phyloP scores from a whole-genome alignment of 192 early-diverging fungal species.

The Gonapodya sp. region DNA sequence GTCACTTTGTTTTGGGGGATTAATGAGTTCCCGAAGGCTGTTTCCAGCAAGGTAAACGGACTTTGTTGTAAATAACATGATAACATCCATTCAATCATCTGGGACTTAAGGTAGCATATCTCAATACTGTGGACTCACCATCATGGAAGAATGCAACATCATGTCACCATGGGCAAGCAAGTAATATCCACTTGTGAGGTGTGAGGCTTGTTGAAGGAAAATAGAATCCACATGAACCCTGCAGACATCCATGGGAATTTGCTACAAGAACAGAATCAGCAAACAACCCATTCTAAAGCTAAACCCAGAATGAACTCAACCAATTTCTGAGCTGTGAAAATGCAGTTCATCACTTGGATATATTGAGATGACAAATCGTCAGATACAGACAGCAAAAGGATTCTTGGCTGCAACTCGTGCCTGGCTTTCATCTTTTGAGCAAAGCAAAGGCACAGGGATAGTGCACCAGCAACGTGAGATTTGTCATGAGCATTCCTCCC shows the following conservation, averaged over 20 bases:
- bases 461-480: slow-evolving; percentile 44
- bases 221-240: slow-evolving; percentile 72
- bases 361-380: slow-evolving; percentile 82
- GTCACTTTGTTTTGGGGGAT: slow-evolving; percentile 61
- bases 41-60: slow-evolving; percentile 73
- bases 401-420: slow-evolving; percentile 50
- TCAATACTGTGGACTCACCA: slow-evolving; percentile 49
- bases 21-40: slow-evolving; percentile 59
- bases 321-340: slow-evolving; percentile 89
- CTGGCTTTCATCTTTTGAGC: not conserved
- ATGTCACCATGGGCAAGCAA: slow-evolving; percentile 55
- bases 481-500: slow-evolving; percentile 49
- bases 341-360: slow-evolving; percentile 95
- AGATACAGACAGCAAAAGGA: slow-evolving; percentile 77
- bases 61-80: no score
- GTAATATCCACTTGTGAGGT: slow-evolving; percentile 81
- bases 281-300: not conserved
- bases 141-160: slow-evolving; percentile 71
- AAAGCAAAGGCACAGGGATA: slow-evolving; percentile 21
- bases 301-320: slow-evolving; percentile 27
- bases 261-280: slow-evolving; percentile 30
- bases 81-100: not conserved
- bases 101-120: not conserved
- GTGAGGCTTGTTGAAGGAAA: slow-evolving; percentile 86
- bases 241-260: slow-evolving; percentile 84